Evolutionary conservation across 106 monocot species (phyloP).

Genomic region (Hemerocallis citrina): DNA sequence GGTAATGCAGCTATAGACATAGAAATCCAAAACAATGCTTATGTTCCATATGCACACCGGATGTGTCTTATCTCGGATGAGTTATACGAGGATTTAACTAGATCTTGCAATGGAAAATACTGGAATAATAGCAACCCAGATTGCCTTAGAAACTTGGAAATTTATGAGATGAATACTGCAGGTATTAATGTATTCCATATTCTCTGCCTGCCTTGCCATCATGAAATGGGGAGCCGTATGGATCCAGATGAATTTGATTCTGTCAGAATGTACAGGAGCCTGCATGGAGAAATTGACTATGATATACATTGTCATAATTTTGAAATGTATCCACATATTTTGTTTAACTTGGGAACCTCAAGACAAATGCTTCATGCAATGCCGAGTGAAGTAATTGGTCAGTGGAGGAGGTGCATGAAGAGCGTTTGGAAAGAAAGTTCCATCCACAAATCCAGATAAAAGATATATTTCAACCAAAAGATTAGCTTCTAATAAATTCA

Average conservation of each 20-base stretch:
- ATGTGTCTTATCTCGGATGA: constrained; percentile 1
- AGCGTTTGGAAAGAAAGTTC: no score
- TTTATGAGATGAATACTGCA: constrained; percentile 13
- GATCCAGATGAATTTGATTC: constrained; percentile 14
- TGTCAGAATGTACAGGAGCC: constrained; percentile 6
- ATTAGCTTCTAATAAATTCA: no score
- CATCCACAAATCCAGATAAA: no score
- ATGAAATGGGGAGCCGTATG: constrained; percentile 15
- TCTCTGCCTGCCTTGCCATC: constrained; percentile 34
- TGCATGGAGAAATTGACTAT: constrained; percentile 3
- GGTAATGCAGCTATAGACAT: constrained; percentile 1
- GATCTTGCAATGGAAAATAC: constrained; percentile 27
- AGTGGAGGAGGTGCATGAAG: no score
- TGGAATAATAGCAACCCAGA: constrained; percentile 29
- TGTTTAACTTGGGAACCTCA: no score
- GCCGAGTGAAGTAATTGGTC: no score
- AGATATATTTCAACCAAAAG: no score
- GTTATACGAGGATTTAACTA: constrained; percentile 18
- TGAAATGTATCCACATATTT: no score
- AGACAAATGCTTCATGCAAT: no score
- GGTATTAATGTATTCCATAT: constrained; percentile 21
- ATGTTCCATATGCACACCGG: neutral
- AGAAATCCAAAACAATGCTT: neutral
- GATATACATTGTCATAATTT: constrained; percentile 27
- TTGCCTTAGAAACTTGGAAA: constrained; percentile 30